Conservation (phyloP, 352 stramenopile species). For the Halophytophthora batemanensis region DNA sequence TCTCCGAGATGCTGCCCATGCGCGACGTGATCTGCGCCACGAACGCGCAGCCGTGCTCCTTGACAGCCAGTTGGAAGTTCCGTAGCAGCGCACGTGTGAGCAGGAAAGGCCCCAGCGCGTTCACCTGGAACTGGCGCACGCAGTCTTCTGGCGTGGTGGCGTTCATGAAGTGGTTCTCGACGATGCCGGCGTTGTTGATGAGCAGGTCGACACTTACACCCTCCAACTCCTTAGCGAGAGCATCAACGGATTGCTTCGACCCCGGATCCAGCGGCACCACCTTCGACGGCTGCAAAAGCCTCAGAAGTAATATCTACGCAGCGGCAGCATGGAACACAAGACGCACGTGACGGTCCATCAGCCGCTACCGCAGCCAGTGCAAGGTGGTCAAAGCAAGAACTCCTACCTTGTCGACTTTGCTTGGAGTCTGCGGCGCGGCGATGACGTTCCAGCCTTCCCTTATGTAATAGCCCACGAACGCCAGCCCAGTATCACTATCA, state of each 20-base stretch:
- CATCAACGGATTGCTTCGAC: constrained; percentile 47
- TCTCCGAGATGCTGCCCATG: constrained; percentile 49
- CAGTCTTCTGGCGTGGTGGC: constrained; percentile 45
- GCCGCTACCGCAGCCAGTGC: no score
- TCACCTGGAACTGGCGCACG: constrained; percentile 63
- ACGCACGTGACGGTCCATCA: no score
- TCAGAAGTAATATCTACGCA: constrained; percentile 16
- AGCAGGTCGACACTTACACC: constrained; percentile 56
- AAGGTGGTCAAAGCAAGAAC: background rate
- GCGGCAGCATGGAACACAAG: no score
- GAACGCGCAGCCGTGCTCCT: constrained; percentile 38
- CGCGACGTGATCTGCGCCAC: constrained; percentile 52
- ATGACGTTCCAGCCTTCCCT: constrained; percentile 41
- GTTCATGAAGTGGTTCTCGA: constrained; percentile 27
- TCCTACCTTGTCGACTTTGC: constrained; percentile 4
- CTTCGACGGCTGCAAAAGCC: constrained; percentile 33
- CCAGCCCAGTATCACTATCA: constrained; percentile 32
- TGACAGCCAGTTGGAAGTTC: constrained; percentile 38
- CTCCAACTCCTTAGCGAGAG: constrained; percentile 29
- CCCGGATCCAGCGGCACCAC: constrained; percentile 45
- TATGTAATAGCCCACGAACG: constrained; percentile 36
- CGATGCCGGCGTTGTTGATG: constrained; percentile 72
- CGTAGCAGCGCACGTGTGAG: constrained; percentile 54
- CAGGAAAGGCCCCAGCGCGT: constrained; percentile 60
- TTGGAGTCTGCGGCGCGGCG: constrained; percentile 18